A percentile compares a stretch with the other conserved stretches of the same genome.
Evolutionary conservation across 2,329 filamentous ascomycete genomes (phyloP).

Genomic region (Fusarium oxysporum): DNA sequence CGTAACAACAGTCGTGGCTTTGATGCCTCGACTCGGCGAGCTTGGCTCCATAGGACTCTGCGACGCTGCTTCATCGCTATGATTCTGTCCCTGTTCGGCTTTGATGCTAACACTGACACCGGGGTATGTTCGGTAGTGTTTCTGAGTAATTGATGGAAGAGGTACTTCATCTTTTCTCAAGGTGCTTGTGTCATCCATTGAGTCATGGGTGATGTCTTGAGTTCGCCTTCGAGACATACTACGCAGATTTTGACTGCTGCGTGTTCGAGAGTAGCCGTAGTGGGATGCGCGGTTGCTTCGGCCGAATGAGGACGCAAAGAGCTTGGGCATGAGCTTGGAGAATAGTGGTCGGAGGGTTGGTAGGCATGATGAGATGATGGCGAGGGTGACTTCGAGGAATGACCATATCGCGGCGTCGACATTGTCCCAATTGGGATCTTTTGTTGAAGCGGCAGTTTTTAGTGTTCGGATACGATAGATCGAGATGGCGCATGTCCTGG

Average conservation of each 20-base stretch:
- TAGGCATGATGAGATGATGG: conserved; percentile 19
- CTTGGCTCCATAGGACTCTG: neutral
- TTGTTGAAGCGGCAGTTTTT: conserved; percentile 3
- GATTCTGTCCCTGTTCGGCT: neutral
- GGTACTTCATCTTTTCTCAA: neutral
- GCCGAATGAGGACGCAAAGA: neutral
- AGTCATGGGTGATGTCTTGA: neutral
- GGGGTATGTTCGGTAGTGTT: neutral
- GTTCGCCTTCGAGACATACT: neutral
- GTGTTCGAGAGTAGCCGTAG: neutral
- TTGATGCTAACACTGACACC: neutral
- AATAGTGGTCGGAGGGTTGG: conserved; percentile 17
- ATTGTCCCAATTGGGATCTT: conserved; percentile 29
- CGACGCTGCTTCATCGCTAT: too few species aligned
- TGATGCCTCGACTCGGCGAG: neutral
- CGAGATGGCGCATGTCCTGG: conserved; percentile 18
- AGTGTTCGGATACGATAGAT: conserved; percentile 23
- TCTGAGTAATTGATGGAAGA: neutral
- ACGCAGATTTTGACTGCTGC: neutral
- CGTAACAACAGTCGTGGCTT: conserved; percentile 6
- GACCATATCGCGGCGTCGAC: conserved; percentile 26
- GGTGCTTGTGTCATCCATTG: neutral
- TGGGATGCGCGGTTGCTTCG: neutral
- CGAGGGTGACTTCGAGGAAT: conserved; percentile 17
- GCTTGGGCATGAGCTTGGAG: conserved; percentile 15